phyloP scores from a whole-genome alignment of 768 basidiomycete species.

The Russula dissimulans region DNA sequence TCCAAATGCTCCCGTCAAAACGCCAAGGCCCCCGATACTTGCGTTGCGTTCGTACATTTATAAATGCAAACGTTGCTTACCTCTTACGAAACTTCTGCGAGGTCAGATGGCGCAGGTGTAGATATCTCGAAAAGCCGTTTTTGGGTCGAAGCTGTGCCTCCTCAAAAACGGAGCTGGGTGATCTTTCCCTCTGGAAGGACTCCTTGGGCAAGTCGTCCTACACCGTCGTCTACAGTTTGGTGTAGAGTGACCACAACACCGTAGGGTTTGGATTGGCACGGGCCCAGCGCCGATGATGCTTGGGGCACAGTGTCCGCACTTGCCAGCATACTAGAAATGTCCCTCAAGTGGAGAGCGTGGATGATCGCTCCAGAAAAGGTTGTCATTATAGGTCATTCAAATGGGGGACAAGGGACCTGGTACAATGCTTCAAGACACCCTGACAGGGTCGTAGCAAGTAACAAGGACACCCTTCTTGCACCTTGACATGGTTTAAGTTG shows the following conservation, averaged over 20 bases:
- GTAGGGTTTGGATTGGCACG: constrained; percentile 91
- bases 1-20: constrained; percentile 21
- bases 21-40: constrained; percentile 42
- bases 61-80: background rate
- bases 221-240: background rate
- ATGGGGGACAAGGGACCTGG: constrained; percentile 89
- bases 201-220: constrained; percentile 52
- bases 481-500: background rate
- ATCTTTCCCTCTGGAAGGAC: constrained; percentile 77
- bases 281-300: constrained; percentile 63
- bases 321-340: constrained; percentile 32
- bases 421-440: constrained; percentile 70
- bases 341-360: constrained; percentile 35
- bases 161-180: constrained; percentile 58
- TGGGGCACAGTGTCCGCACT: constrained; percentile 57
- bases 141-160: constrained; percentile 57
- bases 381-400: constrained; percentile 83
- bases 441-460: constrained; percentile 60
- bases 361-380: constrained; percentile 33
- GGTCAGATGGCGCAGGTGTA: constrained; percentile 81
- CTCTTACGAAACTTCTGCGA: constrained; percentile 3
- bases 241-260: background rate
- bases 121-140: constrained; percentile 42
- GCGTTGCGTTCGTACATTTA: constrained; percentile 43
- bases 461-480: constrained; percentile 20